A percentile compares a stretch with the other conserved stretches of the same genome.
Evolutionary conservation across 2,329 filamentous ascomycete genomes (phyloP).

Genomic region (Diplocarpon rosae): DNA sequence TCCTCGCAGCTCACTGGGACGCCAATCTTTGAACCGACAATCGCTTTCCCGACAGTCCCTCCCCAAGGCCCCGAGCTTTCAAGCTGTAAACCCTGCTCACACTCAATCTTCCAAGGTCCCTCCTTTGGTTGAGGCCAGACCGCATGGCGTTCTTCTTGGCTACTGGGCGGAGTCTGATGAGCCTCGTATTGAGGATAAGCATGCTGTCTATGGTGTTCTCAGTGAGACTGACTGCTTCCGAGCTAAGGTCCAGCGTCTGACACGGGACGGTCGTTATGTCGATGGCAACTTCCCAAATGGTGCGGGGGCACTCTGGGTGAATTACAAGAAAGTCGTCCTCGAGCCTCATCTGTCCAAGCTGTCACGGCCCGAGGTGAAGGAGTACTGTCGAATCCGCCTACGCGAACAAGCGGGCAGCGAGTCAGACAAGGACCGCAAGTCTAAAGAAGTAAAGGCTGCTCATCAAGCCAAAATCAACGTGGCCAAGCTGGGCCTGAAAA

Average conservation of each 20-base stretch:
- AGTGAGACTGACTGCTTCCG: slow-evolving; percentile 54
- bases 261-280: slow-evolving; percentile 46
- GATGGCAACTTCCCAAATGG: slow-evolving; percentile 50
- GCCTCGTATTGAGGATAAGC: slow-evolving; percentile 37
- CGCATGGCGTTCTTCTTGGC: slow-evolving; percentile 35
- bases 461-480: slow-evolving; percentile 17
- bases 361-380: slow-evolving; percentile 46
- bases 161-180: slow-evolving; percentile 47
- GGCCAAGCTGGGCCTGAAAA: slow-evolving; percentile 12
- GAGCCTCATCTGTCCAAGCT: slow-evolving; percentile 43
- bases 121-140: slow-evolving; percentile 16
- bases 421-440: slow-evolving; percentile 33
- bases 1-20: slow-evolving; percentile 14
- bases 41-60: slow-evolving; percentile 19
- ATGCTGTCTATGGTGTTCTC: slow-evolving; percentile 52
- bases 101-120: slow-evolving; percentile 20
- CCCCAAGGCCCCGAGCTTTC: slow-evolving; percentile 21
- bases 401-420: slow-evolving; percentile 46
- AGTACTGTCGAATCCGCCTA: slow-evolving; percentile 52
- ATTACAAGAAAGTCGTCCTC: slow-evolving; percentile 50
- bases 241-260: slow-evolving; percentile 49
- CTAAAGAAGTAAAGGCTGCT: slow-evolving; percentile 32
- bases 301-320: slow-evolving; percentile 50
- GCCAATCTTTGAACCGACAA: slow-evolving; percentile 14
- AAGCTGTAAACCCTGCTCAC: slow-evolving; percentile 20